Percentiles rank a stretch among this genome's conserved stretches.
Conservation (phyloP, 169 alveolate genomes). For the Eimeria tenella region DNA sequence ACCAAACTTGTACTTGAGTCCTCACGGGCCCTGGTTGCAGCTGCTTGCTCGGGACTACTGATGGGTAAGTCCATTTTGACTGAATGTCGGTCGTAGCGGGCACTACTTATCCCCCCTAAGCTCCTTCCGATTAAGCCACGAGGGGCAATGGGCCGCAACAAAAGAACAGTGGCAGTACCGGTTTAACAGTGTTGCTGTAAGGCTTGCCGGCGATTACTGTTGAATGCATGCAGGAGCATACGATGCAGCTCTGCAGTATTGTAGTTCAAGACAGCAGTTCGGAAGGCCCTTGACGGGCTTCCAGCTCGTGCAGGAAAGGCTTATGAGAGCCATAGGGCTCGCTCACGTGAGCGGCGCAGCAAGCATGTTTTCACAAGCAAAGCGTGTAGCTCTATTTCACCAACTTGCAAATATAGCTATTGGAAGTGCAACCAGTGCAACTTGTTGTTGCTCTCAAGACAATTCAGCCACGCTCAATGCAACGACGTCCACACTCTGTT, state of each 20-base stretch:
- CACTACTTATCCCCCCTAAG: no score
- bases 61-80: conserved; percentile 22
- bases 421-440: neutral
- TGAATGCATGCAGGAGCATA: conserved; percentile 84
- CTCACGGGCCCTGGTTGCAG: conserved; percentile 88
- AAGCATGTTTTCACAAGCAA: neutral
- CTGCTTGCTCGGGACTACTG: conserved; percentile 87
- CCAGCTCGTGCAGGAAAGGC: conserved; percentile 88
- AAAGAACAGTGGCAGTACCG: neutral
- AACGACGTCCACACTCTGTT: no score
- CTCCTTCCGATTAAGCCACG: no score
- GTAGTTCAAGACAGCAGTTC: conserved; percentile 85
- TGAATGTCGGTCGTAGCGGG: no score
- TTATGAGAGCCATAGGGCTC: conserved; percentile 85
- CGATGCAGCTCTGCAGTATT: conserved; percentile 84
- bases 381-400: neutral
- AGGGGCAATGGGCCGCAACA: neutral
- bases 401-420: neutral
- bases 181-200: neutral
- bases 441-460: neutral
- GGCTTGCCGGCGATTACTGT: neutral
- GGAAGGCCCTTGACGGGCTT: conserved; percentile 86
- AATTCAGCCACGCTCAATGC: neutral
- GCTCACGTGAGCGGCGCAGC: conserved; percentile 64
- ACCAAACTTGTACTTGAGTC: conserved; percentile 86